Base-by-base conservation (phyloP, 164 flowering plant species). In the Annona cherimola region DNA sequence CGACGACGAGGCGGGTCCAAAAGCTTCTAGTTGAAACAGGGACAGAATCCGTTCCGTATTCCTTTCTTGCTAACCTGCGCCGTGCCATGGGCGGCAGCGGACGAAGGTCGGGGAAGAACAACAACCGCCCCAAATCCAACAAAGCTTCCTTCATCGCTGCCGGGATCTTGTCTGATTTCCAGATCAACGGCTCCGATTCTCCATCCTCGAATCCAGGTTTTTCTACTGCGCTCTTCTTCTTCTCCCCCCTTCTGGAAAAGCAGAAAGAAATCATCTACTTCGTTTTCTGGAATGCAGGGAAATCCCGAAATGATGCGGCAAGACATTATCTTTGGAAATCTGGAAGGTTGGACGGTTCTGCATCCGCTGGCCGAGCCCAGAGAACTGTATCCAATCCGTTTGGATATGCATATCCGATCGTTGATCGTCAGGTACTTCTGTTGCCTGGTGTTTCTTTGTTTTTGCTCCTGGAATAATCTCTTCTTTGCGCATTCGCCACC, bases 131-230 rank as follows among this genome's bases (percentile, higher is more conserved):
- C 1, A 60, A 71, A 9, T 57, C 57, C 9, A 63, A 45, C 20
- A 69, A 80, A 44, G 74, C 72, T 68, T 80, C 84, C 59, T 90
- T 90, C 69, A 85, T 90, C 16, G 86, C 79, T 59, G 89, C 90
- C 12, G 95, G 92, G 45, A 11, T 83, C 43, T 80, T 90, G 44
- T 66, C 83, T 26, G 89, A 89, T 80, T 87, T 89, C 81, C 65
- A 72, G 7, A 72, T 66, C 71, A 18, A 76, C 80, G 50, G 35
- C 50, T 16, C 50, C 73, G 57, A 50, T 35, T 16, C 44, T 40
- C 43, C 20, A 2, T 35, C 66, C 5, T 35, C 66, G 42, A 40
- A 39, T 42, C 45, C 44, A 11, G 41, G 41, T 64, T 55, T 43
- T 60, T 43, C 78, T 68, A 19, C 3, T 61, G 26, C 63, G 46